phyloP scores from a whole-genome alignment of 2,329 filamentous ascomycete species.

The Sporothrix phasma region DNA sequence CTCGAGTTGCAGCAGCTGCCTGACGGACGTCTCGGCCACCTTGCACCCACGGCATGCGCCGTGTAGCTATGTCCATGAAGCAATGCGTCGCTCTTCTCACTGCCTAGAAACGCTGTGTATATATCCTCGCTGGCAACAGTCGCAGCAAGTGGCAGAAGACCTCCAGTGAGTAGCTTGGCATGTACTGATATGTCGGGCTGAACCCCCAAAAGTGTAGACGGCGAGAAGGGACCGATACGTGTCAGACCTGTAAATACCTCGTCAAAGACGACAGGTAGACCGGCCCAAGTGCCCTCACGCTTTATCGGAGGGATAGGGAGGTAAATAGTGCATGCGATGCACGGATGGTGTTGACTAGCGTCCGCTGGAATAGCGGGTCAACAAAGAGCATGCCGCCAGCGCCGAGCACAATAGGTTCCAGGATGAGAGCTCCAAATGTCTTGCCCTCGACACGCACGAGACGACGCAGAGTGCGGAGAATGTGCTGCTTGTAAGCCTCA shows the following conservation, averaged over 20 bases:
- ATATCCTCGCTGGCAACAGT: constrained; percentile 66
- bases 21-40: constrained; percentile 60
- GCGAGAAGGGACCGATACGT: constrained; percentile 62
- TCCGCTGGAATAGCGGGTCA: constrained; percentile 73
- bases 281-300: constrained; percentile 46
- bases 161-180: constrained; percentile 76
- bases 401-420: constrained; percentile 72
- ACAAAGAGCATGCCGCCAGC: constrained; percentile 78
- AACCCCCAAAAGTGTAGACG: constrained; percentile 58
- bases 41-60: constrained; percentile 73
- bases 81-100: constrained; percentile 67
- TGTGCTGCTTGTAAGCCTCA: constrained; percentile 49
- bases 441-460: constrained; percentile 44
- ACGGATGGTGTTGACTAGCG: constrained; percentile 58
- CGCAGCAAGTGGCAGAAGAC: constrained; percentile 64
- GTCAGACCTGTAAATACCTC: constrained; percentile 84
- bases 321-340: constrained; percentile 26
- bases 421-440: constrained; percentile 66
- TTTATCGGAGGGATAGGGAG: background rate
- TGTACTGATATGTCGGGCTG: constrained; percentile 70
- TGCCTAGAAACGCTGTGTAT: constrained; percentile 59
- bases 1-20: constrained; percentile 50
- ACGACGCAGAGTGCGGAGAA: constrained; percentile 41
- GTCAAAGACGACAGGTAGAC: constrained; percentile 71
- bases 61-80: constrained; percentile 84